These are phyloP conservation scores for Blastocystis sp. DNA, from an alignment of 352 stramenopile genomes.

Conservation along the genomic window DNA sequence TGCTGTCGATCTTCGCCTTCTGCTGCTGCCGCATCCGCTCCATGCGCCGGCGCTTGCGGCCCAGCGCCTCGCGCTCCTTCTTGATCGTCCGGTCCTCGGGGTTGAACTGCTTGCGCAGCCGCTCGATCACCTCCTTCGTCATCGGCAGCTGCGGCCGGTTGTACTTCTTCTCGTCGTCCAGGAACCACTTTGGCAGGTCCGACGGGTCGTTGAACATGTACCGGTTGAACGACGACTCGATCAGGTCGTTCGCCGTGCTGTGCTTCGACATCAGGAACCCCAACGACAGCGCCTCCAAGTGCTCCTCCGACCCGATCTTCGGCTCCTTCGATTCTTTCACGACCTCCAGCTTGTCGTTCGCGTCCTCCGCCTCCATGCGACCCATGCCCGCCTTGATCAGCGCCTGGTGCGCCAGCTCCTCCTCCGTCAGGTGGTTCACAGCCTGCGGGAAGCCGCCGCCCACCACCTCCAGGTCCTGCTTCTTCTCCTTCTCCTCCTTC, in stretches of 20 bases:
- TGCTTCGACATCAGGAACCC: conserved; percentile 95
- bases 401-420: conserved; percentile 76
- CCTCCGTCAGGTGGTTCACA: conserved; percentile 61
- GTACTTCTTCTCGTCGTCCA: conserved; percentile 90
- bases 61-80: conserved; percentile 95
- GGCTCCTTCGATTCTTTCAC: conserved; percentile 74
- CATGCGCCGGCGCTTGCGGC: conserved; percentile 85
- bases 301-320: conserved; percentile 79
- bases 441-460: conserved; percentile 59
- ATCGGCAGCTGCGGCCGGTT: conserved; percentile 95
- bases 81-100: conserved; percentile 93
- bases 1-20: conserved; percentile 68
- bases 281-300: conserved; percentile 89
- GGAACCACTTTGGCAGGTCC: conserved; percentile 92
- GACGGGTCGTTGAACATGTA: conserved; percentile 95
- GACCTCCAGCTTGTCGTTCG: conserved; percentile 72
- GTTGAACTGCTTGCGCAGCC: conserved; percentile 94
- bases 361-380: conserved; percentile 73
- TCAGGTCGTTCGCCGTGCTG: conserved; percentile 92
- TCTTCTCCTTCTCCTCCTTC: conserved; percentile 71
- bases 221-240: conserved; percentile 97
- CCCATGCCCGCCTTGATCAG: conserved; percentile 83
- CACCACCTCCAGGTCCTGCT: conserved; percentile 47
- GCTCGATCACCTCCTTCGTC: conserved; percentile 88
- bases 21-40: conserved; percentile 71